Conservation (phyloP, 1,284 basidiomycete species). For the Puccinia triticina region DNA sequence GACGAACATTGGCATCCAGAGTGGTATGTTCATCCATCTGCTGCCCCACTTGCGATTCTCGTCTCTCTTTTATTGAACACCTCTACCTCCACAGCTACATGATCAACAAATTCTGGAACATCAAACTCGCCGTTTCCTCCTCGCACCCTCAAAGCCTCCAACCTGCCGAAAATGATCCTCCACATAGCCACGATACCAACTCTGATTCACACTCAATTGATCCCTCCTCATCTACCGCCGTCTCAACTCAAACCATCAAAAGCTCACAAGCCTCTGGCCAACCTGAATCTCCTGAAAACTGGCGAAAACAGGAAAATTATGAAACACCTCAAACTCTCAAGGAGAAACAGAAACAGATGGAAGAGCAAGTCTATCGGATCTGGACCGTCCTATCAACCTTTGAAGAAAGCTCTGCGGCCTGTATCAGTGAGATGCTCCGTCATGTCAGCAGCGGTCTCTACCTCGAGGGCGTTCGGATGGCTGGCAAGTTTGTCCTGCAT, state of each 20-base stretch:
- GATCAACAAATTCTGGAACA: slow-evolving; percentile 86
- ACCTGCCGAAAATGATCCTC: slow-evolving; percentile 55
- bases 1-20: slow-evolving; percentile 99
- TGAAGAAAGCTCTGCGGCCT: slow-evolving; percentile 97
- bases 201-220: slow-evolving; percentile 54
- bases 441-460: slow-evolving; percentile 96
- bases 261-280: slow-evolving; percentile 19
- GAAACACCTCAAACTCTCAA: slow-evolving; percentile 83
- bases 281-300: slow-evolving; percentile 53
- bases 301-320: slow-evolving; percentile 67
- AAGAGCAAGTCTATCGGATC: slow-evolving; percentile 95
- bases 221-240: slow-evolving; percentile 41
- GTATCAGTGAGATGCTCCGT: slow-evolving; percentile 97
- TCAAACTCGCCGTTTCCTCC: slow-evolving; percentile 81
- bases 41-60: background rate
- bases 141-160: slow-evolving; percentile 48
- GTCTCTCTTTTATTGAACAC: background rate
- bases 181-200: slow-evolving; percentile 54
- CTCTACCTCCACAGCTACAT: slow-evolving; percentile 33
- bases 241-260: slow-evolving; percentile 32
- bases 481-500: slow-evolving; percentile 96
- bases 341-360: slow-evolving; percentile 90
- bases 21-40: slow-evolving; percentile 75
- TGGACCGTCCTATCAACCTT: slow-evolving; percentile 99
- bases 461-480: slow-evolving; percentile 94